A percentile compares a stretch with the other conserved stretches of the same genome.
Conservation (phyloP, 148 eudicot genomes). For the Linanthus parryae region DNA sequence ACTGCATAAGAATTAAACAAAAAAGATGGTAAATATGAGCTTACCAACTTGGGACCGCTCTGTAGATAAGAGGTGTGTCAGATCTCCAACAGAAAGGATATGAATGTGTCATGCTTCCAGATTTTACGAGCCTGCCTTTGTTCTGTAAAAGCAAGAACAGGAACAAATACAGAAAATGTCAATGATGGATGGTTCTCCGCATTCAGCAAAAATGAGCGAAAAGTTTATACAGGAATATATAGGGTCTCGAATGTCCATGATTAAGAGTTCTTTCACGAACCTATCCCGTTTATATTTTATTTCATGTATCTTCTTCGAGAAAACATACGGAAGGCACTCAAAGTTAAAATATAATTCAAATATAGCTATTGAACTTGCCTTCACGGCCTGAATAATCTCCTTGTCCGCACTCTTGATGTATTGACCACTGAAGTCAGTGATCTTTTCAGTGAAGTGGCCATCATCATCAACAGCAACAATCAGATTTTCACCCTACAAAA, state of each 20-base stretch:
- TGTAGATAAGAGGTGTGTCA: slow-evolving; percentile 92
- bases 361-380: slow-evolving; percentile 33
- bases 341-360: too few relatives aligned
- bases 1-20: too few relatives aligned
- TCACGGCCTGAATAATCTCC: slow-evolving; percentile 74
- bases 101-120: slow-evolving; percentile 74
- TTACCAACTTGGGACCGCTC: slow-evolving; percentile 99
- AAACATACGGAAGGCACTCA: too few relatives aligned
- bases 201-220: too few relatives aligned
- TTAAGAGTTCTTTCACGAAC: too few relatives aligned
- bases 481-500: slow-evolving; percentile 59
- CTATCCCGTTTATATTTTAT: too few relatives aligned
- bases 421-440: slow-evolving; percentile 66
- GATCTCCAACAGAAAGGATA: slow-evolving; percentile 99
- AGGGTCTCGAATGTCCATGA: too few relatives aligned
- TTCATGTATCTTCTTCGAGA: too few relatives aligned
- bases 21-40: background rate
- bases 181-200: background rate
- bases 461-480: slow-evolving; percentile 97
- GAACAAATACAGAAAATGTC: background rate
- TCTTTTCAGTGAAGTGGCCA: slow-evolving; percentile 70
- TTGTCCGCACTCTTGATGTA: slow-evolving; percentile 92
- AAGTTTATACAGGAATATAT: too few relatives aligned
- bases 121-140: slow-evolving; percentile 77
- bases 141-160: slow-evolving; percentile 30